phyloP scores from a whole-genome alignment of 192 early-diverging fungal species.

The Backusella westeae region DNA sequence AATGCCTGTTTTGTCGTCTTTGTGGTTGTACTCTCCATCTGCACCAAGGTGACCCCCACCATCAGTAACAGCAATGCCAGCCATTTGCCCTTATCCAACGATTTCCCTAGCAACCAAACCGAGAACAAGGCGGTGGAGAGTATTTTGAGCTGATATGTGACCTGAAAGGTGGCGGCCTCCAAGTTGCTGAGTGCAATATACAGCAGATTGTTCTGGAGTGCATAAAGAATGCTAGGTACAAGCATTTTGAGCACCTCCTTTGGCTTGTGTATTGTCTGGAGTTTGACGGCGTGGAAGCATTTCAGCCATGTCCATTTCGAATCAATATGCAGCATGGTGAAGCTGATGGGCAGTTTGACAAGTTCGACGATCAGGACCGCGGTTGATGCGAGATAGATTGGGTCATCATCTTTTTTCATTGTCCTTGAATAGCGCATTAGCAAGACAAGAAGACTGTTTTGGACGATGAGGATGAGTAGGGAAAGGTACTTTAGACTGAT shows the following conservation, averaged over 20 bases:
- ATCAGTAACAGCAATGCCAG: conserved; percentile 71
- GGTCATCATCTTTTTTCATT: conserved; percentile 44
- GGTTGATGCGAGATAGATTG: conserved; percentile 82
- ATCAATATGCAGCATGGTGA: conserved; percentile 32
- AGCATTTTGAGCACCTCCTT: conserved; percentile 68
- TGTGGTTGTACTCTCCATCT: conserved; percentile 52
- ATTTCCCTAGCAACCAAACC: conserved; percentile 67
- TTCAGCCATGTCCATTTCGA: not conserved
- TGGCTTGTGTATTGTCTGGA: conserved; percentile 55
- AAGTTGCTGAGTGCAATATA: conserved; percentile 78
- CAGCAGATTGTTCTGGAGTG: conserved; percentile 85
- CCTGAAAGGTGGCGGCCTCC: conserved; percentile 86
- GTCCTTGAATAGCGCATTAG: conserved; percentile 89
- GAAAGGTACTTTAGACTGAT: conserved; percentile 68
- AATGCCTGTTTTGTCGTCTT: not conserved
- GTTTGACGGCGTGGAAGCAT: conserved; percentile 30
- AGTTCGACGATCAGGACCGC: conserved; percentile 90
- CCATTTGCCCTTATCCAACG: conserved; percentile 65
- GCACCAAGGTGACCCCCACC: conserved; percentile 78
- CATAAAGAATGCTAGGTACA: conserved; percentile 75
- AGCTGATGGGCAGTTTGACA: conserved; percentile 70
- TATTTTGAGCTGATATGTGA: conserved; percentile 91
- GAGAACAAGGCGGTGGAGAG: conserved; percentile 85
- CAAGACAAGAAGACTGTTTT: conserved; percentile 83
- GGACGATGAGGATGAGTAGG: conserved; percentile 81